These are phyloP conservation scores for Boletus nobilissimus DNA, from an alignment of 1,284 basidiomycete genomes.

Conservation along the genomic window DNA sequence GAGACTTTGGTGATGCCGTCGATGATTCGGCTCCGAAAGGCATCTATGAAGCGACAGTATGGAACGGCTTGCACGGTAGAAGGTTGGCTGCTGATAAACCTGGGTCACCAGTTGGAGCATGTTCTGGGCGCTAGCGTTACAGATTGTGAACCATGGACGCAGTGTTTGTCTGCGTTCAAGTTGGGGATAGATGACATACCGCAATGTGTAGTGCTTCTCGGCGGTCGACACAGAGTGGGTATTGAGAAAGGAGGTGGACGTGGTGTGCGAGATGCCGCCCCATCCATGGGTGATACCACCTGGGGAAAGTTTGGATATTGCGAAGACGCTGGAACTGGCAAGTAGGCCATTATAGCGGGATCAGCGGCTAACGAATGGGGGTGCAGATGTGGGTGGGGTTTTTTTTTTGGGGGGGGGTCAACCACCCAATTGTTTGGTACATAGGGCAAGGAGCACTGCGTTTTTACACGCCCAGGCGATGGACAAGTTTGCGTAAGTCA, in stretches of 20 bases:
- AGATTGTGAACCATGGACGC: conserved; percentile 96
- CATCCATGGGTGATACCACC: conserved; percentile 85
- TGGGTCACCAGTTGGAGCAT: conserved; percentile 34
- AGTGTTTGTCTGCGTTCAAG: conserved; percentile 90
- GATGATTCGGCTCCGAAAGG: conserved; percentile 61
- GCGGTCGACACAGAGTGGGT: conserved; percentile 95
- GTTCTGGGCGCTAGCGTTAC: conserved; percentile 84
- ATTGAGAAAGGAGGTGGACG: conserved; percentile 95
- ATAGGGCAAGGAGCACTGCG: conserved; percentile 67
- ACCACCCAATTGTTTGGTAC: conserved; percentile 65
- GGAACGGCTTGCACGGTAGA: conserved; percentile 59
- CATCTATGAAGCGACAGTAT: conserved; percentile 57
- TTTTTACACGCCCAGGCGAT: conserved; percentile 83
- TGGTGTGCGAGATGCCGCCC: conserved; percentile 95
- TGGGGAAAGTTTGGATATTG: conserved; percentile 88
- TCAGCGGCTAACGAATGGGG: conserved; percentile 61
- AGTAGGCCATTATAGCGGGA: conserved; percentile 71
- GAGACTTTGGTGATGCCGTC: conserved; percentile 63
- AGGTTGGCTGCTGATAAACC: conserved; percentile 43
- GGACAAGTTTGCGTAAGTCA: conserved; percentile 72
- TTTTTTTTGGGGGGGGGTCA: conserved; percentile 40
- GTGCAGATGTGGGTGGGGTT: conserved; percentile 27
- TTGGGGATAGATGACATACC: conserved; percentile 97
- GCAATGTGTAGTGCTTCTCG: conserved; percentile 92
- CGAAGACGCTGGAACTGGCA: conserved; percentile 71